Evolutionary conservation across 495 filamentous ascomycete genomes (phyloP).

Genomic region (Hypoxylon intermedium): DNA sequence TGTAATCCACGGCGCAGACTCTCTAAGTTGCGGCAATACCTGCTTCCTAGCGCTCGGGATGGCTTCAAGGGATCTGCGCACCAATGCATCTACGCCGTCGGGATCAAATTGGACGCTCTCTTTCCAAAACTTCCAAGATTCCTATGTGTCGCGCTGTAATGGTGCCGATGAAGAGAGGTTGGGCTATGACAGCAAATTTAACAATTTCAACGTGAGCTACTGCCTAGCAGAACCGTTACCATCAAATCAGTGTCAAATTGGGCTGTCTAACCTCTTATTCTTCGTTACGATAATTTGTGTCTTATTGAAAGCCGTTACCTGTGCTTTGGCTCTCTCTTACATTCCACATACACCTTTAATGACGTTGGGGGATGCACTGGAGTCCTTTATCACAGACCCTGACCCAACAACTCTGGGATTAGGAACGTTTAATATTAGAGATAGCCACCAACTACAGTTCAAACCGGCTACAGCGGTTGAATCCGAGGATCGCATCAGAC

Average conservation of each 20-base stretch:
- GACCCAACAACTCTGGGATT: conserved; percentile 1
- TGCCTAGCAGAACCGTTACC: conserved; percentile 11
- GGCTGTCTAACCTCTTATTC: conserved; percentile 7
- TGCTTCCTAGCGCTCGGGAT: neutral
- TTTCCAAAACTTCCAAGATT: neutral
- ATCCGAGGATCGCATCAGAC: no score
- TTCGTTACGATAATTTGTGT: conserved; percentile 13
- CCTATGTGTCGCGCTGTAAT: neutral
- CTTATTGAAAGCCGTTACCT: conserved; percentile 14
- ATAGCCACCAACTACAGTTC: neutral
- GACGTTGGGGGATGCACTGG: conserved; percentile 12
- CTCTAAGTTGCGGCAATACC: neutral
- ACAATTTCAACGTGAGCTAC: conserved; percentile 1
- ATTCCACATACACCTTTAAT: conserved; percentile 7
- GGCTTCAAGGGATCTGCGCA: neutral
- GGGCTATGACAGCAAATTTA: neutral
- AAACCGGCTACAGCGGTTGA: no score
- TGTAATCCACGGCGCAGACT: neutral
- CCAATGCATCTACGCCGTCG: neutral
- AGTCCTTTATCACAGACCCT: conserved; percentile 10
- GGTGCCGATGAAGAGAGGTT: neutral
- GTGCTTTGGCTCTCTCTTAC: no score
- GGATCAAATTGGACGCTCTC: neutral
- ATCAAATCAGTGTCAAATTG: neutral
- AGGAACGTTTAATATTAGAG: conserved; percentile 5